Base-by-base conservation (phyloP, 192 early-diverging fungal species). In the Phycomyces nitens region DNA sequence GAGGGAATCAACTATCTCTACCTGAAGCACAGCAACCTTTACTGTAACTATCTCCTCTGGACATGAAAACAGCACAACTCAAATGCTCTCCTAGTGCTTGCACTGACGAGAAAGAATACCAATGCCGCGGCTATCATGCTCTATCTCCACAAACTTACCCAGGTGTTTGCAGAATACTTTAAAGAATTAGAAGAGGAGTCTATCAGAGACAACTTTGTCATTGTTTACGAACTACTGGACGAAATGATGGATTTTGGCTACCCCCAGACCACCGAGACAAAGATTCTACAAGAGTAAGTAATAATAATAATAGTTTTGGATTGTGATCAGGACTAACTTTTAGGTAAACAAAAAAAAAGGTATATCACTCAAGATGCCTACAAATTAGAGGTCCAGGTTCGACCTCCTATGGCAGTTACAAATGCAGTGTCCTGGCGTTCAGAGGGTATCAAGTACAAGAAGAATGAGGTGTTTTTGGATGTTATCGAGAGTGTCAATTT, bases 311-410 rank as follows among this genome's bases (percentile, higher is more conserved):
- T 34, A 34, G 29, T 34, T 34, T 34, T 34, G n/a, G n/a, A n/a
- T n/a, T n/a, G n/a, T n/a, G n/a, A n/a, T n/a, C n/a, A 34, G 7
- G 2, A 34, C 7, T 34, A 34, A 34, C 7, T 34, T 50, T 50
- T 50, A 50, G 5, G 2, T 50, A 4, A 40, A 92, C 90, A 0
- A 92, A 89, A 0, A 94, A 93, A 65, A 81, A 76, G 87, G 66
- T 96, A 99, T 66, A 99, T 97, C 71, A 97, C 94, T 22, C 97
- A 97, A 75, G 97, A 99, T 75, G 92, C 91, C 57, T 90, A 97
- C 68, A 95, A 94, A 62, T 82, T 96, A 49, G 95, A 97, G 68
- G 85, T 89, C 20, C 91, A 92, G 74, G 88, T 90, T 21, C 80
- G 94, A 9, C 94, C 93, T 34, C 94, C 96, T 1, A 91, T 92